Percentiles rank a stretch among this genome's conserved stretches.
Evolutionary conservation across 805 yeast species (phyloP).

Genomic region (Nakazawaea wickerhamii): DNA sequence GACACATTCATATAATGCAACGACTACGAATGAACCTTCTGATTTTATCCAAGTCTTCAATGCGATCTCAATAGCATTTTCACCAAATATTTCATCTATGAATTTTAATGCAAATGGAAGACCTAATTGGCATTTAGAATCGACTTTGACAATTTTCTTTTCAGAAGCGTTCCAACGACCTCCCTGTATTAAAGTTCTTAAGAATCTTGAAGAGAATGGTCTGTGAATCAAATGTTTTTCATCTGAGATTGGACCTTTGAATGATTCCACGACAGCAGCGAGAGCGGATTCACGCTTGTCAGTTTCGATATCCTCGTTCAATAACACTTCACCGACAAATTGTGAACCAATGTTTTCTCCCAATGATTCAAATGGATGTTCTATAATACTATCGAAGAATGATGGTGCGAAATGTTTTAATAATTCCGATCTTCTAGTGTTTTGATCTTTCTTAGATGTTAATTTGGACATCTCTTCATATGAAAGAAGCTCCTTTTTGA

Average conservation of each 20-base stretch:
- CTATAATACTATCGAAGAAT: slow-evolving; percentile 50
- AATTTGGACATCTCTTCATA: slow-evolving; percentile 56
- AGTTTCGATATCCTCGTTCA: slow-evolving; percentile 39
- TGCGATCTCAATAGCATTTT: slow-evolving; percentile 45
- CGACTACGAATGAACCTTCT: slow-evolving; percentile 75
- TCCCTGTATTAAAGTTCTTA: slow-evolving; percentile 76
- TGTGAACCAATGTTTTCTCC: slow-evolving; percentile 79
- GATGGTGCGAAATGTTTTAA: slow-evolving; percentile 59
- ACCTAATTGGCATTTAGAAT: slow-evolving; percentile 45
- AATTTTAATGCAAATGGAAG: slow-evolving; percentile 52
- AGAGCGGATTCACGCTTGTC: slow-evolving; percentile 43
- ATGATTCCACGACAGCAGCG: slow-evolving; percentile 48
- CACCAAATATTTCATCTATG: slow-evolving; percentile 35
- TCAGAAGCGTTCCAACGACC: slow-evolving; percentile 74
- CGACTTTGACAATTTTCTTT: slow-evolving; percentile 41
- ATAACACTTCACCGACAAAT: slow-evolving; percentile 68
- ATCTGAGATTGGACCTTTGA: slow-evolving; percentile 61
- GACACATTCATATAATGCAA: slow-evolving; percentile 69
- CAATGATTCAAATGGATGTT: slow-evolving; percentile 47
- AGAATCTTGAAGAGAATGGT: slow-evolving; percentile 68
- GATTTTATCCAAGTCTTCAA: slow-evolving; percentile 64
- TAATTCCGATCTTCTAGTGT: slow-evolving; percentile 68
- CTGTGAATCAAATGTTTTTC: slow-evolving; percentile 64
- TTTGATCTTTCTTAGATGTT: slow-evolving; percentile 84
- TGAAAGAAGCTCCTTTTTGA: slow-evolving; percentile 51